phyloP scores from a whole-genome alignment of 2,329 filamentous ascomycete genomes.

The Colletotrichum trifolii region DNA sequence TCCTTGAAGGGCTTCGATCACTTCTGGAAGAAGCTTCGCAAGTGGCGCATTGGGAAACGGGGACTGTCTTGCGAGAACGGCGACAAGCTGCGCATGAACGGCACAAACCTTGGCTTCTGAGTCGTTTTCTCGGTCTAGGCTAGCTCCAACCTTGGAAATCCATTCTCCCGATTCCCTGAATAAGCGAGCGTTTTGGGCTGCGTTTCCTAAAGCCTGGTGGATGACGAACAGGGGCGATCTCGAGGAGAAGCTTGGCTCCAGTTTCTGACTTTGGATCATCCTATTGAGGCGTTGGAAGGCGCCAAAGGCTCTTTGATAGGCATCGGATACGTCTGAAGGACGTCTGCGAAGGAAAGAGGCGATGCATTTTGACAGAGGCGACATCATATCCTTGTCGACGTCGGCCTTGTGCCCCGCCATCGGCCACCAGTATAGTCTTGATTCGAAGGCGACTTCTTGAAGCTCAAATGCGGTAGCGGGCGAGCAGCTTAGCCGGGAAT shows the following conservation, averaged over 20 bases:
- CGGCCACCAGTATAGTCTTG: conserved; percentile 74
- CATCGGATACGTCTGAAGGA: conserved; percentile 45
- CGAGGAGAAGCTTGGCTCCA: conserved; percentile 49
- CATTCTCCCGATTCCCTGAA: conserved; percentile 66
- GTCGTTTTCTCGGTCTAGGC: conserved; percentile 52
- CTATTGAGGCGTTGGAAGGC: conserved; percentile 47
- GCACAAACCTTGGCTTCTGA: conserved; percentile 63
- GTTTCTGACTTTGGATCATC: conserved; percentile 47
- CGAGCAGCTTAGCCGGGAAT: conserved; percentile 64
- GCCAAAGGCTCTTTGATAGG: conserved; percentile 53
- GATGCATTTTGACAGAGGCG: conserved; percentile 72
- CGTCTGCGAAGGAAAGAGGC: conserved; percentile 69
- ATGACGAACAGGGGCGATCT: conserved; percentile 58
- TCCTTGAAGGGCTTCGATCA: conserved; percentile 67
- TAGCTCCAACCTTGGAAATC: conserved; percentile 58
- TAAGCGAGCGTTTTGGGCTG: conserved; percentile 58
- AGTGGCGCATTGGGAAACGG: conserved; percentile 48
- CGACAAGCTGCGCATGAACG: conserved; percentile 64
- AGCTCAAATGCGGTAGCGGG: conserved; percentile 70
- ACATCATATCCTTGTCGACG: conserved; percentile 71
- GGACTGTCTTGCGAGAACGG: conserved; percentile 62
- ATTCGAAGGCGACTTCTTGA: conserved; percentile 71
- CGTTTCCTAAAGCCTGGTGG: conserved; percentile 63
- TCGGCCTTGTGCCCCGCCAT: conserved; percentile 70
- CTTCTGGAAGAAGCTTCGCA: conserved; percentile 56